Evolutionary conservation across 306 rosid species (phyloP).

Genomic region (Trifolium repens): DNA sequence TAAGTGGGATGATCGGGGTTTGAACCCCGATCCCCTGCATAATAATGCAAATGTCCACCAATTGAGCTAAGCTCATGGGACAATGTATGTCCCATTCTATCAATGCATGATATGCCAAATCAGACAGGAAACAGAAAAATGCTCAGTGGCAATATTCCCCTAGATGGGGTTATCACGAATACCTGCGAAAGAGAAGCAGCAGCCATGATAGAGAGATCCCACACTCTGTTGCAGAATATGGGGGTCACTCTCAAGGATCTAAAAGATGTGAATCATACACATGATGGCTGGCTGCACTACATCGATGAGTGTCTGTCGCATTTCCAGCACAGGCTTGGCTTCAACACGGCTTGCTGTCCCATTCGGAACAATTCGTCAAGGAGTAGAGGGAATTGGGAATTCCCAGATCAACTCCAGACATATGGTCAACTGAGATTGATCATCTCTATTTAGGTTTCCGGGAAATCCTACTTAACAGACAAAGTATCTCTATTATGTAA

Average conservation of each 20-base stretch:
- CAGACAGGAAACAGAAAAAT: slow-evolving; percentile 21
- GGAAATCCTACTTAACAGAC: neutral
- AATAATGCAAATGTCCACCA: too few species aligned
- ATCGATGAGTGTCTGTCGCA: neutral
- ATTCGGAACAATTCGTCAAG: neutral
- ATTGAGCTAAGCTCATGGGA: too few species aligned
- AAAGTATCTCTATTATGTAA: neutral
- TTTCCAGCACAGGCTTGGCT: neutral
- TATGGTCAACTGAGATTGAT: neutral
- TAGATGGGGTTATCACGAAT: neutral
- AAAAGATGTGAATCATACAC: slow-evolving; percentile 2
- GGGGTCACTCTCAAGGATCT: slow-evolving; percentile 4
- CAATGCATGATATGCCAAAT: slow-evolving; percentile 22
- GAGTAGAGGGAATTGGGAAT: slow-evolving; percentile 4
- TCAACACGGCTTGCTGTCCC: neutral
- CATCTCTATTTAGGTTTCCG: neutral
- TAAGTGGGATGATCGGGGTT: too few species aligned
- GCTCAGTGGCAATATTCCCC: slow-evolving; percentile 20
- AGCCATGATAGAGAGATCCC: neutral
- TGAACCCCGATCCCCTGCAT: too few species aligned
- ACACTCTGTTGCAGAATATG: neutral
- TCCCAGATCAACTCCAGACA: neutral
- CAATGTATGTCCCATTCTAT: slow-evolving; percentile 6
- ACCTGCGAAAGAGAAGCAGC: neutral
- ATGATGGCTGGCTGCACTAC: neutral